These are phyloP conservation scores for Nemophila menziesii DNA, from an alignment of 257 asterid species.

Conservation along the genomic window DNA sequence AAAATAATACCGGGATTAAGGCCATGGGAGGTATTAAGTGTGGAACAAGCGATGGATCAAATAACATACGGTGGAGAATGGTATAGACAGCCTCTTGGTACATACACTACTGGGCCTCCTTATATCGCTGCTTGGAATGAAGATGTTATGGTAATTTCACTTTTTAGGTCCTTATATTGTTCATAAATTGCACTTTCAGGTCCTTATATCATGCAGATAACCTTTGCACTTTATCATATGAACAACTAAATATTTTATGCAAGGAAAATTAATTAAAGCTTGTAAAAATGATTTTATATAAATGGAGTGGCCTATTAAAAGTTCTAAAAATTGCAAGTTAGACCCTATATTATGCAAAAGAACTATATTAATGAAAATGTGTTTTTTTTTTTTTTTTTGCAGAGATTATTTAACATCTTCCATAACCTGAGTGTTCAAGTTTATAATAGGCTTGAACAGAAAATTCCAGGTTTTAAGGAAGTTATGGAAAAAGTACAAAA, in stretches of 20 bases:
- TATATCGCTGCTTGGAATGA: conserved; percentile 56
- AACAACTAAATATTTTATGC: too few species aligned
- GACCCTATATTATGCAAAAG: neutral
- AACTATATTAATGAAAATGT: neutral
- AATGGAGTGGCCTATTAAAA: too few species aligned
- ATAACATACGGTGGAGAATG: conserved; percentile 72
- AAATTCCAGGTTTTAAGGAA: conserved; percentile 56
- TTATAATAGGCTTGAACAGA: conserved; percentile 23
- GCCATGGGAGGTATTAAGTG: conserved; percentile 97
- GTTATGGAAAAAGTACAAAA: conserved; percentile 37
- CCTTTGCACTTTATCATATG: too few species aligned
- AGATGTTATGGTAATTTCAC: conserved; percentile 39
- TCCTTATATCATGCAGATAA: too few species aligned
- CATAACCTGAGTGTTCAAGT: conserved; percentile 29
- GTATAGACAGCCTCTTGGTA: conserved; percentile 83
- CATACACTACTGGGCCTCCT: conserved; percentile 89
- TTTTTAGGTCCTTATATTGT: too few species aligned
- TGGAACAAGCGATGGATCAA: conserved; percentile 96
- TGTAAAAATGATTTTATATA: too few species aligned
- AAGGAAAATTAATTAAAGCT: too few species aligned
- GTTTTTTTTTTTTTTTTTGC: conserved; percentile 15
- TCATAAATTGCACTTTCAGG: too few species aligned
- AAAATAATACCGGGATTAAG: conserved; percentile 77
- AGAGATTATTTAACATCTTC: conserved; percentile 37
- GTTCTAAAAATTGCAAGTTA: neutral